A percentile compares a stretch with the other conserved stretches of the same genome.
These are phyloP conservation scores for Populus trichocarpa DNA, from an alignment of 441 rosid species.

Conservation along the genomic window DNA sequence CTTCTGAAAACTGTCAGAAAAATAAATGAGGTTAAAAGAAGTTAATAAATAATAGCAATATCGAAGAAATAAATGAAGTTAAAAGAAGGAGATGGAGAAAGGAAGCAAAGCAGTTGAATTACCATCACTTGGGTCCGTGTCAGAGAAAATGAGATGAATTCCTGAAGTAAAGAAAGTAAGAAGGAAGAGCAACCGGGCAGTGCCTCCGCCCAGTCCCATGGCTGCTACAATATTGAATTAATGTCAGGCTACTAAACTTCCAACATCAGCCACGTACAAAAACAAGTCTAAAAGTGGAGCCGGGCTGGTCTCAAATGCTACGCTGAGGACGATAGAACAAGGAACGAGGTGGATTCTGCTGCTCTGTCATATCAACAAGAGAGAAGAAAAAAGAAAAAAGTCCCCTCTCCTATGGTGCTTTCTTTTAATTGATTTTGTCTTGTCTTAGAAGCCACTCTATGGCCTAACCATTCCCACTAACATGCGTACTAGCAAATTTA, in stretches of 20 bases:
- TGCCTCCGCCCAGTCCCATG: constrained; percentile 18
- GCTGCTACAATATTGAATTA: constrained; percentile 16
- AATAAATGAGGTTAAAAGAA: no score
- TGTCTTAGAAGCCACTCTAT: constrained; percentile 58
- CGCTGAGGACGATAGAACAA: background rate
- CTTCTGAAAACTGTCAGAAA: background rate
- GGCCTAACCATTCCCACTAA: constrained; percentile 23
- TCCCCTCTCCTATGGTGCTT: constrained; percentile 8
- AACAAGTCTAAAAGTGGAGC: background rate
- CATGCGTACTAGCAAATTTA: background rate
- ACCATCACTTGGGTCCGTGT: constrained; percentile 76
- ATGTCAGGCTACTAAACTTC: background rate
- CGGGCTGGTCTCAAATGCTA: constrained; percentile 7
- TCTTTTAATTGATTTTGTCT: constrained; percentile 44
- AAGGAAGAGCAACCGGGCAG: constrained; percentile 29
- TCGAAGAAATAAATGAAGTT: background rate
- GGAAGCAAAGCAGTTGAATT: constrained; percentile 2
- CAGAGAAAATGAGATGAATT: constrained; percentile 34
- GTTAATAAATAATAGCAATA: no score
- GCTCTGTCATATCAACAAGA: background rate
- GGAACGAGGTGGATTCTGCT: background rate
- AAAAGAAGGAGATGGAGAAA: background rate
- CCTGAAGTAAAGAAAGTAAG: constrained; percentile 31
- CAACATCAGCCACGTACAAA: constrained; percentile 16
- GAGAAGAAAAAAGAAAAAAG: constrained; percentile 9